Evolutionary conservation across 83 land plant genomes (phyloP), one percentile per base, ranked within the genome.

Genomic region (Thuja plicata): DNA sequence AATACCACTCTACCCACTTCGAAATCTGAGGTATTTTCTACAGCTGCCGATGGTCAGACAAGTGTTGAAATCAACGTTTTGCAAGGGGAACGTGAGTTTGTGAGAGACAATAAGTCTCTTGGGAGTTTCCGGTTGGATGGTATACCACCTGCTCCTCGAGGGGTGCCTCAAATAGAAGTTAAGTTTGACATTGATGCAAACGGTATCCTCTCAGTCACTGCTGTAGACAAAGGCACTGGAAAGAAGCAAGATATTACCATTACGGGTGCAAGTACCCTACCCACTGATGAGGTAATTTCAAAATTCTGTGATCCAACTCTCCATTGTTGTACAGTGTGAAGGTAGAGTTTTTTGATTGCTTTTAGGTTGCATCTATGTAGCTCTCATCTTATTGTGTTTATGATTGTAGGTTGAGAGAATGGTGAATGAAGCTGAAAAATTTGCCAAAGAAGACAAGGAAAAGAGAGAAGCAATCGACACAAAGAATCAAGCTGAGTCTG

Each of bases 211-310:
- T 94, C 97, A 38, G 97, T 96, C 30, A 88, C 94, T 84, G 97
- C 97, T 27, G 48, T 87, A 9, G 97, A 96, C 90, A 96, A 96
- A 87, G 97, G 95, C 12, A 94, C 94, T 11, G 94, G 94, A 21
- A 96, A 95, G 93, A 92, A 96, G 92, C 97, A 96, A 50, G 95
- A 96, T 62, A 96, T 96, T 55, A 95, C 97, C 45, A 96, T 96
- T 66, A 95, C 96, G 9, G 97, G 97, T 27, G 97, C 97, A 24
- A 93, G 95, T 62, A 95, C 97, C 40, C 88, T 96, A 86, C 95
- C 97, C 19, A 89, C 89, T 85, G 95, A 95, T 88, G 97, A 96
- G 97, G 94, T 94, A 90, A 62, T 34, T n/a, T 27, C 21, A 6
- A 6, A 30, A 45, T 66, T 77, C 19, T 38, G 85, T 88, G 12